Percentiles rank a stretch among this genome's conserved stretches.
phyloP scores from a whole-genome alignment of 2,329 filamentous ascomycete genomes.

The Pestalotiopsis sp. region DNA sequence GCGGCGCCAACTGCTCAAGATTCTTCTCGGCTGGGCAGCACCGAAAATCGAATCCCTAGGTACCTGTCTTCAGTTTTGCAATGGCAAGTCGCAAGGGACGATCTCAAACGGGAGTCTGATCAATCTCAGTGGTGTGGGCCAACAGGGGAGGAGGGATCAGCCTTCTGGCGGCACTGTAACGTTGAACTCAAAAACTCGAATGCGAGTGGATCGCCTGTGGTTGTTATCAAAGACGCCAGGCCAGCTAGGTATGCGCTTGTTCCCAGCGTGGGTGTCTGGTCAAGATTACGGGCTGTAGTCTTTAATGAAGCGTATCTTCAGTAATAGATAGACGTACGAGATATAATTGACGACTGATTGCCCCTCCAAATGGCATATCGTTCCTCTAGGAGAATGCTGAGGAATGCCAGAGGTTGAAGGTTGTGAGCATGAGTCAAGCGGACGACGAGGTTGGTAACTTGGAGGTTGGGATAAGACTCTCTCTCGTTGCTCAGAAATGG shows the following conservation, averaged over 20 bases:
- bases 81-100: background rate
- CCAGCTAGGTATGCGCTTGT: background rate
- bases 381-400: background rate
- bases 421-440: background rate
- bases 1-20: background rate
- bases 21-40: background rate
- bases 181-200: constrained; percentile 13
- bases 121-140: background rate
- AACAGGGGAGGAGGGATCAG: constrained; percentile 3
- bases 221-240: background rate
- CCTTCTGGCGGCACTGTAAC: constrained; percentile 14
- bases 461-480: background rate
- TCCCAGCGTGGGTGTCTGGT: background rate
- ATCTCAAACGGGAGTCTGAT: background rate
- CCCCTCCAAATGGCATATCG: no score
- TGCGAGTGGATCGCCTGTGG: constrained; percentile 3
- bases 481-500: background rate
- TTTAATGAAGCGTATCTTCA: background rate
- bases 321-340: background rate
- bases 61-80: background rate
- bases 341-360: background rate
- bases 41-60: background rate
- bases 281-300: background rate
- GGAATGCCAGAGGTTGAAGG: background rate
- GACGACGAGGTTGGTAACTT: background rate